Conservation (phyloP, 768 basidiomycete species). For the Lactifluus volemus region DNA sequence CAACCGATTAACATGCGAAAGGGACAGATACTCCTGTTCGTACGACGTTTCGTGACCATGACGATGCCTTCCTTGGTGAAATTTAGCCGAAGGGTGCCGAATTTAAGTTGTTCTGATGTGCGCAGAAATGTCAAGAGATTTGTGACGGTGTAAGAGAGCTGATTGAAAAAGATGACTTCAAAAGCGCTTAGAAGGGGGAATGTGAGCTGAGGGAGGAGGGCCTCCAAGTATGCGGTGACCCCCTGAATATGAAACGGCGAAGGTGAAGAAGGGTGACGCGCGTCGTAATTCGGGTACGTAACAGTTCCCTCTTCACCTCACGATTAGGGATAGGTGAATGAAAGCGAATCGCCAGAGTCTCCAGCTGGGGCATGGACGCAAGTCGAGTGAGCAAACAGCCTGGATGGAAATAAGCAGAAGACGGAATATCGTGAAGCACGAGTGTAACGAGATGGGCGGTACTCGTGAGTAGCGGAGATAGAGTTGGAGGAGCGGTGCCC, state of each 20-base stretch:
- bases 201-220: neutral
- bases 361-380: neutral
- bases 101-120: neutral
- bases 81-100: neutral
- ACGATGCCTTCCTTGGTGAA: neutral
- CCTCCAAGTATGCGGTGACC: neutral
- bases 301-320: neutral
- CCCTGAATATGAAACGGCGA: neutral
- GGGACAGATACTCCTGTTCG: neutral
- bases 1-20: neutral
- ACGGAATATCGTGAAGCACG: neutral
- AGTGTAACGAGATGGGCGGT: neutral
- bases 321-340: neutral
- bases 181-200: neutral
- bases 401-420: neutral
- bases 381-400: neutral
- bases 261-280: neutral
- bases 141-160: neutral
- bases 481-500: neutral
- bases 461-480: slow-evolving; percentile 26
- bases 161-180: neutral
- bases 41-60: neutral
- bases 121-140: neutral
- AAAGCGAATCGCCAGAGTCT: neutral
- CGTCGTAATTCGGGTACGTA: neutral